Evolutionary conservation across 257 asterid species (phyloP), one percentile per base, ranked within the genome.

Genomic region (Gentiana dahurica): DNA sequence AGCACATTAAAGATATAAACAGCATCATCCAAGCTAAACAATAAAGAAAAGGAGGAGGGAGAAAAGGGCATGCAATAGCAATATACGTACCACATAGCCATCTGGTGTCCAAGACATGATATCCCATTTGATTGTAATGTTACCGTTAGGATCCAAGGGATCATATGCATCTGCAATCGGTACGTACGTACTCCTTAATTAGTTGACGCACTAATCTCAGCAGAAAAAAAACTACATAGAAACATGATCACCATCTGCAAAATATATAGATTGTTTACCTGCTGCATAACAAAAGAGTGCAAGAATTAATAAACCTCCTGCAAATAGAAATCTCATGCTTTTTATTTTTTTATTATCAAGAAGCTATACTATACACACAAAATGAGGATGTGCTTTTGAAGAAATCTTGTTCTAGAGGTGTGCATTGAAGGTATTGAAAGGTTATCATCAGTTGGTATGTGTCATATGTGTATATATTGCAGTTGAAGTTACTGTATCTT

Each of bases 101-200:
- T 90, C 98, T 9, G 93, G 80, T 46, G 95, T 84, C 98, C 98
- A 90, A 35, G 94, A 75, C 87, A 87, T 78, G 7, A 90, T 55
- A 60, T 90, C 98, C 98, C 98, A 90, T 81, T 79, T 90, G 75
- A 90, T 82, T 8, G 98, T 90, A 64, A 90, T 77, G 75, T 90
- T 87, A 54, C 98, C 98, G 33, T 57, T 82, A 0, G 98, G 98
- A 83, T 90, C 98, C 72, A 87, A 59, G 24, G 98, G 89, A 65
- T 90, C 98, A 69, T 84, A 90, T 4, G 95, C 95, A 58, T 55
- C 96, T 84, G 85, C 71, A 65, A 57, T 24, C 24, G 24, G 24
- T 24, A 24, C 24, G 24, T 24, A 24, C 24, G 24, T 24, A 24
- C 24, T 24, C 24, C 24, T 24, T 24, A 24, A 0, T 24, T 24